Evolutionary conservation across 2,329 filamentous ascomycete species (phyloP), one percentile per base, ranked within the genome.

Genomic region (Fusarium zealandicum): DNA sequence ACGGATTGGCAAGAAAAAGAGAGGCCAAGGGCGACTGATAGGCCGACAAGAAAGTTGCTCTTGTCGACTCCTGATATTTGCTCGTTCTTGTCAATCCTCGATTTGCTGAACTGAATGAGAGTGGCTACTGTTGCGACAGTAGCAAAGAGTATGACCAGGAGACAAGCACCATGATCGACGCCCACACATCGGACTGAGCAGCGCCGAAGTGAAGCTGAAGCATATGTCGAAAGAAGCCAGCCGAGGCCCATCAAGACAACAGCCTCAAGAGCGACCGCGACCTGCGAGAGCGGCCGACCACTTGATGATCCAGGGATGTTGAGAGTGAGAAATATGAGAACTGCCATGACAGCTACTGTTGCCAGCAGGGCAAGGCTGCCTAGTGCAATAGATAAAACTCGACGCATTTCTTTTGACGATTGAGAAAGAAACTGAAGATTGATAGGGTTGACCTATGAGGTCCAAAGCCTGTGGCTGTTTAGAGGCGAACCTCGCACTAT

Each of bases 1-100:
- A 75, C 60, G n/a, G 81, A 68, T 63, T 85, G 82, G 7, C 73
- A 68, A 1, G 72, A 66, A 51, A 81, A 79, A 6, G 79, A 73
- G 32, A 81, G 50, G 9, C 75, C 77, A 44, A 84, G 71, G 12
- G 77, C 71, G 12, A 79, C 68, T 0, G 81, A 75, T 4, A 75
- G 69, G 27, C 77, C 81, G 12, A 78, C 68, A 30, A 84, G 64
- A 39, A 81, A 75, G 33, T 46, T 53, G 68, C 67, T 45, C 41
- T 63, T 65, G 16, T 50, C 54, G 3, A 59, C 39, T n/a, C 47
- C 53, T 12, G 54, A 33, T 5, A 57, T 22, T 6, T 58, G 42
- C 7, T 62, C 57, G 10, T 52, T 36, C 16, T 52, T 55, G 36
- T 56, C 43, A 12, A 56, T 27, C n/a, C 51, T 54, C 13, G 60